Evolutionary conservation across 169 alveolate species (phyloP).

Genomic region (Cryptosporidium ryanae): DNA sequence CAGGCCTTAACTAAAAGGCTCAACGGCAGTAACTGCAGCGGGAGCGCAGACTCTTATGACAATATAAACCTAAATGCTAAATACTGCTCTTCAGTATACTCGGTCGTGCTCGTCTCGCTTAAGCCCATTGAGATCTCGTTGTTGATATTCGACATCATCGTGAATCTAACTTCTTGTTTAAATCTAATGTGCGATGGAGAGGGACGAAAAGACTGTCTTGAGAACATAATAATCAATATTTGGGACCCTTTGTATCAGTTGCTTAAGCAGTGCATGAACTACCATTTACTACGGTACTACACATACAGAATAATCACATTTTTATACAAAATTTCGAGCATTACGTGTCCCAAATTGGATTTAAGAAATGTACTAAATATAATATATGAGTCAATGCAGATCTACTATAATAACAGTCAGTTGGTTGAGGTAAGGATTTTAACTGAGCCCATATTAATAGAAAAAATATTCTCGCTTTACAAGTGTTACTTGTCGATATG

Average conservation of each 20-base stretch:
- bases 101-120: conserved; percentile 38
- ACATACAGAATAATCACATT: conserved; percentile 36
- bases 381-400: conserved; percentile 13
- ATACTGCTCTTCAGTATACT: conserved; percentile 9
- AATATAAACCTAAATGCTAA: neutral
- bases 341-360: neutral
- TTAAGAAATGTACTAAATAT: neutral
- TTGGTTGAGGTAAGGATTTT: conserved; percentile 13
- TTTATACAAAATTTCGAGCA: conserved; percentile 26
- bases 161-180: conserved; percentile 37
- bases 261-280: conserved; percentile 48
- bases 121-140: conserved; percentile 49
- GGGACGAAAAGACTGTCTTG: conserved; percentile 7
- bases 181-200: neutral
- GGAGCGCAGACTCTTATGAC: neutral
- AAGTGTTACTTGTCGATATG: conserved; percentile 46
- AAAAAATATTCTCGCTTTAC: conserved; percentile 44
- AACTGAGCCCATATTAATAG: conserved; percentile 12
- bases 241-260: conserved; percentile 42
- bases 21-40: neutral
- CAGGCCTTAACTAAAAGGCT: neutral
- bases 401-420: conserved; percentile 26
- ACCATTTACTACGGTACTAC: conserved; percentile 32
- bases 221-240: neutral
- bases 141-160: conserved; percentile 21